Conservation (phyloP, 768 basidiomycete genomes). For the Tulasnella sp. region DNA sequence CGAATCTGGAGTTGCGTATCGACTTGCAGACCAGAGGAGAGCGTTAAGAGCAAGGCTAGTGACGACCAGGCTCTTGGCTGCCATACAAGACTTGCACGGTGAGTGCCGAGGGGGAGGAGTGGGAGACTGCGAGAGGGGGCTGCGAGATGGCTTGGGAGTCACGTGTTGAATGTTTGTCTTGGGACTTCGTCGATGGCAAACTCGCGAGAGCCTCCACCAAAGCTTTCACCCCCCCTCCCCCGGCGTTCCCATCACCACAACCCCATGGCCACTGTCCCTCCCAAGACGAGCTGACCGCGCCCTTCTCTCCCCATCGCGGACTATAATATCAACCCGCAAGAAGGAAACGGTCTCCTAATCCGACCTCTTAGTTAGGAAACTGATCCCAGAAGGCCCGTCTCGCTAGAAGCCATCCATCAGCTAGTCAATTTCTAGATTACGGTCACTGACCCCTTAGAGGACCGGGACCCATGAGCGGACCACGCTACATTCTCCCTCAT, state of each 20-base stretch:
- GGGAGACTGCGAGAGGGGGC: constrained; percentile 1
- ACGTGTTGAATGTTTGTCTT: background rate
- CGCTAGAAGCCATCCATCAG: background rate
- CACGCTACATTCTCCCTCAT: no score
- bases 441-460: no score
- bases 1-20: constrained; percentile 22
- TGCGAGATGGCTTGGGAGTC: background rate
- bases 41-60: constrained; percentile 48
- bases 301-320: background rate
- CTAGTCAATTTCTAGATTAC: constrained; percentile 38
- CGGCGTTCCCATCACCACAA: background rate
- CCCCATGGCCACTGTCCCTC: background rate
- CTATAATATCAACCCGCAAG: constrained; percentile 1
- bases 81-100: constrained; percentile 2
- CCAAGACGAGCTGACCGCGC: background rate
- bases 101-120: background rate
- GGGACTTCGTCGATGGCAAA: background rate
- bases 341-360: constrained; percentile 2
- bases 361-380: background rate
- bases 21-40: constrained; percentile 53
- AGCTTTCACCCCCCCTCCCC: background rate
- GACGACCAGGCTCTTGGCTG: constrained; percentile 45
- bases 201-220: constrained; percentile 1
- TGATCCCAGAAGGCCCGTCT: background rate
- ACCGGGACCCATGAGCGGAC: no score